phyloP scores from a whole-genome alignment of 1,284 basidiomycete species.

The Fomitopsis pinicola region DNA sequence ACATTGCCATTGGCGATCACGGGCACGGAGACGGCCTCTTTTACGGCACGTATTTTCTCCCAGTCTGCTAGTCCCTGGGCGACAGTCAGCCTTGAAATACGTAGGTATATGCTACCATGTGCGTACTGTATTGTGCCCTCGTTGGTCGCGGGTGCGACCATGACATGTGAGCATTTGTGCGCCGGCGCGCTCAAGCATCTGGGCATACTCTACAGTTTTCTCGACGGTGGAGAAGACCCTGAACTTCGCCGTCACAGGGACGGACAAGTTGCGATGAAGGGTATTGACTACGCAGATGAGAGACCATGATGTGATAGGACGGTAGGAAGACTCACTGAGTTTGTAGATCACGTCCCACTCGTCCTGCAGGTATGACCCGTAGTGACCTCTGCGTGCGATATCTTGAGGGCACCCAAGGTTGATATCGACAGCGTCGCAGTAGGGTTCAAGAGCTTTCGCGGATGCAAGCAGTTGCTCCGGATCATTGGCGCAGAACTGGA shows the following conservation, averaged over 20 bases:
- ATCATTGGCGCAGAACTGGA: constrained; percentile 94
- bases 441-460: constrained; percentile 67
- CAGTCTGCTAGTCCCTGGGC: constrained; percentile 44
- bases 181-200: constrained; percentile 92
- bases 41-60: constrained; percentile 32
- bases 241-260: constrained; percentile 97
- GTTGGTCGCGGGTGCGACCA: constrained; percentile 87
- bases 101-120: constrained; percentile 3
- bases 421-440: constrained; percentile 91
- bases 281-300: constrained; percentile 61
- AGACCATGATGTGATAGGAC: not conserved
- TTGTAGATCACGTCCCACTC: constrained; percentile 87
- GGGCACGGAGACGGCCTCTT: constrained; percentile 80
- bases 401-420: constrained; percentile 97
- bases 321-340: constrained; percentile 55
- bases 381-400: constrained; percentile 84
- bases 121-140: constrained; percentile 72
- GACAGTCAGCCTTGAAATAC: constrained; percentile 4
- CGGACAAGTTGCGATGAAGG: constrained; percentile 76
- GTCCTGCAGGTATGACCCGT: constrained; percentile 91
- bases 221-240: constrained; percentile 84
- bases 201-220: constrained; percentile 89
- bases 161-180: constrained; percentile 96
- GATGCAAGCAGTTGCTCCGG: constrained; percentile 74
- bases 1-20: constrained; percentile 99